Percentiles rank a stretch among this genome's conserved stretches.
phyloP scores from a whole-genome alignment of 371 early-diverging fungal genomes.

The Syncephalastrum sp. region DNA sequence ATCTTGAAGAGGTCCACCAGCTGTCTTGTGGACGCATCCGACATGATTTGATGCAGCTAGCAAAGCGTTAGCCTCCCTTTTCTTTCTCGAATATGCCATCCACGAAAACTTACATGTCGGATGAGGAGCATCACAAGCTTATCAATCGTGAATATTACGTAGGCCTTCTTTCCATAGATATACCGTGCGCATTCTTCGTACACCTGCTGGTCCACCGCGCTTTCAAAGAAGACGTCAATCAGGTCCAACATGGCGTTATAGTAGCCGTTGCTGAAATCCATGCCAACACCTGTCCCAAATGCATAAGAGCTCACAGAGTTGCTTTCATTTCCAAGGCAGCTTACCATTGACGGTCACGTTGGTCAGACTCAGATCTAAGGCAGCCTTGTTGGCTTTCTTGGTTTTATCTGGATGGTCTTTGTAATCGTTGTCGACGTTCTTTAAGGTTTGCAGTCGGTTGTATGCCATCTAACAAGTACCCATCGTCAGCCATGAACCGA shows the following conservation, averaged over 20 bases:
- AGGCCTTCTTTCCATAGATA: constrained; percentile 81
- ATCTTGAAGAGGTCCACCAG: constrained; percentile 27
- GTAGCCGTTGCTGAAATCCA: constrained; percentile 55
- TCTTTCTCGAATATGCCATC: not conserved
- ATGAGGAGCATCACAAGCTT: constrained; percentile 69
- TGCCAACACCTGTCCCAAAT: constrained; percentile 27
- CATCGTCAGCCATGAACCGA: constrained; percentile 44
- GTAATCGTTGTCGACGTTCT: constrained; percentile 64
- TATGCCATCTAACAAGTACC: constrained; percentile 38
- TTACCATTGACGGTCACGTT: constrained; percentile 27
- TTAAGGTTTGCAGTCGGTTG: constrained; percentile 78
- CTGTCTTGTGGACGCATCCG: constrained; percentile 18
- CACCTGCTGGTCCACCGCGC: constrained; percentile 70
- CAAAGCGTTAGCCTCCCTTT: not conserved
- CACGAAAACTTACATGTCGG: constrained; percentile 61
- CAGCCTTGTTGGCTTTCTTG: constrained; percentile 64
- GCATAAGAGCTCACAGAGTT: not conserved
- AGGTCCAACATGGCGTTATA: constrained; percentile 72
- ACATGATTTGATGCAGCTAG: constrained; percentile 17
- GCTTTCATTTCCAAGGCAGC: constrained; percentile 22
- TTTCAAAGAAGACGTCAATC: constrained; percentile 69
- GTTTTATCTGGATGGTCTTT: constrained; percentile 52
- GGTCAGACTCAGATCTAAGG: constrained; percentile 77
- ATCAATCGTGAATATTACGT: constrained; percentile 84
- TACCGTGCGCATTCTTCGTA: constrained; percentile 90